A percentile compares a stretch with the other conserved stretches of the same genome.
Conservation (phyloP, 208 protist genomes). For the Crithidia sp. region DNA sequence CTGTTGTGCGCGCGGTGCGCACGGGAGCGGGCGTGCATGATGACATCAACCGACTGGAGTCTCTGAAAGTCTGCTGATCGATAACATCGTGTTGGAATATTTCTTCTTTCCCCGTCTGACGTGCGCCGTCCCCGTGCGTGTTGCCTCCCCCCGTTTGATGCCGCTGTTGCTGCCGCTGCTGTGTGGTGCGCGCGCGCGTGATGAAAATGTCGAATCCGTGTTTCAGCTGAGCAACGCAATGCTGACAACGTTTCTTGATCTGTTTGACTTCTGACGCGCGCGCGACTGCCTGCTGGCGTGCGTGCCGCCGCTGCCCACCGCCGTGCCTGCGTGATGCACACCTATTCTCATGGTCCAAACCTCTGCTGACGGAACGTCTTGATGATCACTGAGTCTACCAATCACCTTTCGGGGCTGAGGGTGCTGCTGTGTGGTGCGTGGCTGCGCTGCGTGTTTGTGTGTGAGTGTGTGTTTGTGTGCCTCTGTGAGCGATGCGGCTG, state of each 20-base stretch:
- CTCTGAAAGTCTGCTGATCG: conserved; percentile 35
- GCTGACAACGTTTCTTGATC: conserved; percentile 43
- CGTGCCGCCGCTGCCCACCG: background rate
- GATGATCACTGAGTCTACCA: conserved; percentile 19
- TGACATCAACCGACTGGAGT: conserved; percentile 50
- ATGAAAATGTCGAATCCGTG: conserved; percentile 62
- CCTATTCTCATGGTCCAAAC: conserved; percentile 21
- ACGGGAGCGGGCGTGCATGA: conserved; percentile 15
- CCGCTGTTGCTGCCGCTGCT: background rate
- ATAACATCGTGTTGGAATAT: conserved; percentile 29
- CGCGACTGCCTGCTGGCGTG: background rate
- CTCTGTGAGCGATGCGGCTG: background rate
- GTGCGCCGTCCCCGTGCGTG: background rate
- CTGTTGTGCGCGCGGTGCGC: conserved; percentile 1
- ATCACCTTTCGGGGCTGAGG: conserved; percentile 19
- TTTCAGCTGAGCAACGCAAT: conserved; percentile 46
- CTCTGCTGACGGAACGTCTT: conserved; percentile 1
- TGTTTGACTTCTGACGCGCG: conserved; percentile 45
- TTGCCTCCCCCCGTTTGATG: too few species aligned
- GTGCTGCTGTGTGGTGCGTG: background rate
- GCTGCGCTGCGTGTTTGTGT: background rate
- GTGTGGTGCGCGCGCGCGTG: conserved; percentile 25
- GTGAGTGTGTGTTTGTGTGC: background rate
- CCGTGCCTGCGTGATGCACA: conserved; percentile 20
- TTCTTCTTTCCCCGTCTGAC: conserved; percentile 39